Base-by-base conservation (phyloP, 148 eudicot species). In the Amaranthus palmeri region DNA sequence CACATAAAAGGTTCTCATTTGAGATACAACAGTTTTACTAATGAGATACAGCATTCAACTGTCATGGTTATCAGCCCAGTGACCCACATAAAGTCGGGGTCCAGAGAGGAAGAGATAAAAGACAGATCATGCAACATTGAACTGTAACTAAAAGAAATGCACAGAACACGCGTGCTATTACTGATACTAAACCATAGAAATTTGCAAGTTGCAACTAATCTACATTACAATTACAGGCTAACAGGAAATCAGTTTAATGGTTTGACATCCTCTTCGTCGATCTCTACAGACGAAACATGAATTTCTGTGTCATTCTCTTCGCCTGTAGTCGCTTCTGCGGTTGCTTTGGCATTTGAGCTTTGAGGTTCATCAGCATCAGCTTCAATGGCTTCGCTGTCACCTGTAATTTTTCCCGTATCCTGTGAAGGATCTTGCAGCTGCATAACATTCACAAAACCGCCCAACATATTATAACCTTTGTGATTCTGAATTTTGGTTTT, bases 361-460 rank as follows among this genome's bases (percentile, higher is more conserved):
- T 43, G 76, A 58, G 61, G 48, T 65, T 12, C 51, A 43, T 50
- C 36, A 8, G 3, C 61, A 13, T 44, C 68, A 7, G 36, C 54
- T 59, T 52, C 53, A 54, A 17, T 25, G 48, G 18, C 67, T 60
- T 56, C 54, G 25, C 13, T 64, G 40, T 67, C 46, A 49, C 7
- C 83, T 73, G 40, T 74, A 56, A 71, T 59, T 45, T 54, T 78
- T 72, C 67, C 71, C 25, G 15, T 64, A 73, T 80, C 86, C 44
- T 49, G 81, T 4, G 72, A 65, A 64, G 63, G 84, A 78, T 87
- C 93, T 68, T 87, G 86, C 76, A 89, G 71, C 91, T 89, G 72
- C 68, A 75, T 44, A 9, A 72, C 40, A 25, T 17, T 13, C 50
- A 42, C 42, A 36, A 53, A 10, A 45, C 55, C 54, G 40, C 41